Percentiles rank a stretch among this genome's conserved stretches.
phyloP scores from a whole-genome alignment of 2,329 filamentous ascomycete species.

The Penicillium sp. region DNA sequence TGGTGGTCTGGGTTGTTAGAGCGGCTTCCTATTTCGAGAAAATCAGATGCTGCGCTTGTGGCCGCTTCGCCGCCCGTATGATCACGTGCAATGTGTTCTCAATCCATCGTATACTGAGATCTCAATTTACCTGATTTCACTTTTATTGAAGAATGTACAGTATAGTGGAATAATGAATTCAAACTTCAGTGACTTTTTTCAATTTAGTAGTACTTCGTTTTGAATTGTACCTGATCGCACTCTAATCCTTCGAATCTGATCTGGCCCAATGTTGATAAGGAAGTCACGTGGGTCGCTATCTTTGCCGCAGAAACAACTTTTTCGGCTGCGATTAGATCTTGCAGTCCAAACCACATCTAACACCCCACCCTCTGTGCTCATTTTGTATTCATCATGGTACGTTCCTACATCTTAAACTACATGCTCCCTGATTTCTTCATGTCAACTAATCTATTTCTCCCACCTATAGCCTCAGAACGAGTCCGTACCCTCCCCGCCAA shows the following conservation, averaged over 20 bases:
- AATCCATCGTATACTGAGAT: neutral
- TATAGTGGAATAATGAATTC: accelerated
- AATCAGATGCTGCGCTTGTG: constrained; percentile 34
- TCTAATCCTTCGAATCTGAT: neutral
- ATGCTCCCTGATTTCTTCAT: neutral
- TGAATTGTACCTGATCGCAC: neutral
- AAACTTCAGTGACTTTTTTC: neutral
- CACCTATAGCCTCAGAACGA: constrained; percentile 44
- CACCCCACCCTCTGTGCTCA: constrained; percentile 18
- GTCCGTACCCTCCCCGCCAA: constrained; percentile 29
- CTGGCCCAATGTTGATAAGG: constrained; percentile 17
- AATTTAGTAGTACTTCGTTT: neutral
- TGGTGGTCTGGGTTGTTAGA: constrained; percentile 10
- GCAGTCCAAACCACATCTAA: constrained; percentile 19
- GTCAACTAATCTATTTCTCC: constrained; percentile 10
- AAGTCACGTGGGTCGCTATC: constrained; percentile 25
- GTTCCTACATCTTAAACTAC: neutral
- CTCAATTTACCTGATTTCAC: neutral
- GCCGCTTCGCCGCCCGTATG: constrained; percentile 27
- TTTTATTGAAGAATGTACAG: neutral
- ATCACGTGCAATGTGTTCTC: constrained; percentile 25
- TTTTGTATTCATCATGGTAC: constrained; percentile 33
- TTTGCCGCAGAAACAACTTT: constrained; percentile 28
- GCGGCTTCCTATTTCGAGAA: constrained; percentile 28
- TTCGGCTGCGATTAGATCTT: constrained; percentile 28